These are phyloP conservation scores for Mycena indigotica DNA, from an alignment of 768 basidiomycete genomes.

Conservation along the genomic window DNA sequence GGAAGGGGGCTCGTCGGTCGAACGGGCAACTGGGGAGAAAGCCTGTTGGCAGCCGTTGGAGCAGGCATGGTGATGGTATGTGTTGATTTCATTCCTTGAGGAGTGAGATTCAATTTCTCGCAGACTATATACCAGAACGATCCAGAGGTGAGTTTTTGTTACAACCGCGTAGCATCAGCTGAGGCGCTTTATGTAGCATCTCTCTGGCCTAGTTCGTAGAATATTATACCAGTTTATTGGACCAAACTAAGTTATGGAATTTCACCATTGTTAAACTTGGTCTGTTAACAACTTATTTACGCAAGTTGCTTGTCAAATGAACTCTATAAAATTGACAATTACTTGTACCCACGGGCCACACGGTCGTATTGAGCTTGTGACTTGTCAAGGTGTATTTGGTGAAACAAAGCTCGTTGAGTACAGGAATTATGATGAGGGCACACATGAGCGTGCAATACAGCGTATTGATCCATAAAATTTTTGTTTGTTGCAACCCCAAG, in stretches of 20 bases:
- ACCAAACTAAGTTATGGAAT: conserved; percentile 78
- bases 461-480: too few relatives aligned
- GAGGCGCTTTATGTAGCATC: conserved; percentile 45
- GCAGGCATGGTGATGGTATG: conserved; percentile 47
- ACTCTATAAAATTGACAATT: too few relatives aligned
- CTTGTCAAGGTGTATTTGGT: too few relatives aligned
- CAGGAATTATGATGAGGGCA: too few relatives aligned
- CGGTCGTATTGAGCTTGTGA: too few relatives aligned
- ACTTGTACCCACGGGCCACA: too few relatives aligned
- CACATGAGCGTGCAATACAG: too few relatives aligned
- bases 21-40: conserved; percentile 71
- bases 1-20: conserved; percentile 75
- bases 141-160: background rate
- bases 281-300: too few relatives aligned
- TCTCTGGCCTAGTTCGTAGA: conserved; percentile 78
- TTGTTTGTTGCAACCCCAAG: too few relatives aligned
- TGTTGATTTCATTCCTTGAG: conserved; percentile 12
- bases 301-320: too few relatives aligned
- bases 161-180: background rate
- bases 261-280: too few relatives aligned
- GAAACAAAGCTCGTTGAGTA: too few relatives aligned
- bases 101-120: conserved; percentile 7
- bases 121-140: conserved; percentile 75
- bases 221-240: conserved; percentile 90
- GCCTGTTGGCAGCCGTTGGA: conserved; percentile 12